Conservation (phyloP, 257 asterid genomes). For the Oldenlandia corymbosa region DNA sequence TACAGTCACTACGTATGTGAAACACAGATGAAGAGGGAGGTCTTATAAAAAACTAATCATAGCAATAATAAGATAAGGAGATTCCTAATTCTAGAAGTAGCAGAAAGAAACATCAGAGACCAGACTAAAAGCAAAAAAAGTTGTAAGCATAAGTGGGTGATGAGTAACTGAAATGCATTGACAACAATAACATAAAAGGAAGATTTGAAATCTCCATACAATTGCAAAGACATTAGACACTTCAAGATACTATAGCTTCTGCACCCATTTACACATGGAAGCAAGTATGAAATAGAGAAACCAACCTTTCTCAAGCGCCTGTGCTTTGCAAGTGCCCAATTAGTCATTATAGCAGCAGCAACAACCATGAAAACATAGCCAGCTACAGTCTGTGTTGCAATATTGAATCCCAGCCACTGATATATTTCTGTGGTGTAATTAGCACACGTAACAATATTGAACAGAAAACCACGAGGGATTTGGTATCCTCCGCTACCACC, state of each 20-base stretch:
- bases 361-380: slow-evolving; percentile 89
- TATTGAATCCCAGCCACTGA: slow-evolving; percentile 96
- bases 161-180: background rate
- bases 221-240: background rate
- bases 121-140: background rate
- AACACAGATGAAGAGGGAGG: background rate
- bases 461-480: slow-evolving; percentile 85
- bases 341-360: slow-evolving; percentile 94
- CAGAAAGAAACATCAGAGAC: background rate
- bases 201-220: background rate
- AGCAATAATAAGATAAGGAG: background rate
- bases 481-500: slow-evolving; percentile 75
- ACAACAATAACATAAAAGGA: background rate
- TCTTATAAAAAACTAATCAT: too few relatives aligned
- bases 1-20: background rate
- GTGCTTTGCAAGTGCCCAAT: slow-evolving; percentile 97
- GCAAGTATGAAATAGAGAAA: slow-evolving; percentile 13
- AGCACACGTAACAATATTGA: slow-evolving; percentile 91
- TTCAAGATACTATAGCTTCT: background rate
- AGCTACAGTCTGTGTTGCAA: slow-evolving; percentile 86
- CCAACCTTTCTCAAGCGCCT: slow-evolving; percentile 80
- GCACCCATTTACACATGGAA: background rate
- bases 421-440: slow-evolving; percentile 95
- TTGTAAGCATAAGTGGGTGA: background rate
- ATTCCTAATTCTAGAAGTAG: background rate